Conservation (phyloP, 1,139 yeast genomes). For the Lodderomyces elongisporus region DNA sequence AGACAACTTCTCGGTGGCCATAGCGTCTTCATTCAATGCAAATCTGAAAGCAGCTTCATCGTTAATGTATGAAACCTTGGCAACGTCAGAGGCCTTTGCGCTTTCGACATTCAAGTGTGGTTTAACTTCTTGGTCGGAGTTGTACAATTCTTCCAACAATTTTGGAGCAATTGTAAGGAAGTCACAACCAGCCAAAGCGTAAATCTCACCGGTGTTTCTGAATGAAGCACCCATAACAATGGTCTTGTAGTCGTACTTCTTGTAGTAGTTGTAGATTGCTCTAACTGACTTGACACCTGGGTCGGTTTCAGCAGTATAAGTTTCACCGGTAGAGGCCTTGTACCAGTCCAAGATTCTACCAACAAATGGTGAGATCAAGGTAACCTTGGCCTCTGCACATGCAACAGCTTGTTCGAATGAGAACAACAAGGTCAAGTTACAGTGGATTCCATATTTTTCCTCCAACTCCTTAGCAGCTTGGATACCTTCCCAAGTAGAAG, state of each 20-base stretch:
- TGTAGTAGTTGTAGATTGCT: slow-evolving; percentile 91
- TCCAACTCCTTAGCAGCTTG: slow-evolving; percentile 97
- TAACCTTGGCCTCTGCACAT: slow-evolving; percentile 95
- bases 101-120: slow-evolving; percentile 66
- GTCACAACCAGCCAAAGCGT: slow-evolving; percentile 96
- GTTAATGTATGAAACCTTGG: slow-evolving; percentile 75
- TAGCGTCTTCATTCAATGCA: slow-evolving; percentile 89
- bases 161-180: slow-evolving; percentile 93
- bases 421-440: slow-evolving; percentile 92
- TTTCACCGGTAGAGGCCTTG: slow-evolving; percentile 91
- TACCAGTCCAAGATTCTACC: slow-evolving; percentile 99
- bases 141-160: slow-evolving; percentile 82
- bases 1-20: slow-evolving; percentile 97
- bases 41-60: slow-evolving; percentile 91
- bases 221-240: slow-evolving; percentile 99
- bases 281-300: slow-evolving; percentile 96
- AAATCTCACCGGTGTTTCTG: slow-evolving; percentile 96
- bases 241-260: slow-evolving; percentile 93
- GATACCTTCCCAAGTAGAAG: slow-evolving; percentile 99
- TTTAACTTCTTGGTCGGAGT: slow-evolving; percentile 77
- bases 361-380: slow-evolving; percentile 96
- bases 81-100: slow-evolving; percentile 45
- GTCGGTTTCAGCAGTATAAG: slow-evolving; percentile 74
- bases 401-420: slow-evolving; percentile 98
- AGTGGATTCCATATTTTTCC: slow-evolving; percentile 84